Evolutionary conservation across 305 asterid species (phyloP).

Genomic region (Fraxinus platypoda): DNA sequence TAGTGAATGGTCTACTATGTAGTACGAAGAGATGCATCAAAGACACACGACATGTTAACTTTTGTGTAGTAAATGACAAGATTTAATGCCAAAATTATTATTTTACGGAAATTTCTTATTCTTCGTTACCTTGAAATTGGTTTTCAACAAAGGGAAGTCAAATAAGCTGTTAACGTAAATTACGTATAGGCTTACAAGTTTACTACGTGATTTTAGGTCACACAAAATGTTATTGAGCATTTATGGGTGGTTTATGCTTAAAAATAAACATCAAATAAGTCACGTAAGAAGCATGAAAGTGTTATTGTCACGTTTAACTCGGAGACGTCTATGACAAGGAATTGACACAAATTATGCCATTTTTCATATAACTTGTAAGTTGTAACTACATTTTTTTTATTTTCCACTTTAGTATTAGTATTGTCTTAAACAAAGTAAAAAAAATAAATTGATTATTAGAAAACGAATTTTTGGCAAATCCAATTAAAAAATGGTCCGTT

Average conservation of each 20-base stretch:
- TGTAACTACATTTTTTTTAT: not conserved
- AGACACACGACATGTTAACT: not conserved
- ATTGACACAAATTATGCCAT: not conserved
- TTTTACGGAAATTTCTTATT: no score
- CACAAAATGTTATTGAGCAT: not conserved
- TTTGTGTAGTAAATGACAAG: not conserved
- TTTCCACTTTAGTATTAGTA: not conserved
- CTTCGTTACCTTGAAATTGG: not conserved
- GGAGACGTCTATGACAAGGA: not conserved
- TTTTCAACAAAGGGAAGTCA: not conserved
- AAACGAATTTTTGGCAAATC: not conserved
- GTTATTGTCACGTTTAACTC: not conserved
- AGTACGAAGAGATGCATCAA: not conserved
- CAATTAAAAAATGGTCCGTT: no score
- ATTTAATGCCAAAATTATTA: not conserved
- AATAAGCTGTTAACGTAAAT: not conserved
- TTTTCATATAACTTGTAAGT: not conserved
- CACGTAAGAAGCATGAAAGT: not conserved
- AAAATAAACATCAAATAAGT: not conserved
- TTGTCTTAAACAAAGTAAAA: not conserved
- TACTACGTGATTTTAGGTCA: not conserved
- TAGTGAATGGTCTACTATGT: not conserved
- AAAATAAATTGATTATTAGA: not conserved
- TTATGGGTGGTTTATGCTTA: not conserved
- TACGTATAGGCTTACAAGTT: not conserved